These are phyloP conservation scores for Zelonia costaricensis DNA, from an alignment of 208 protist genomes.

Conservation along the genomic window DNA sequence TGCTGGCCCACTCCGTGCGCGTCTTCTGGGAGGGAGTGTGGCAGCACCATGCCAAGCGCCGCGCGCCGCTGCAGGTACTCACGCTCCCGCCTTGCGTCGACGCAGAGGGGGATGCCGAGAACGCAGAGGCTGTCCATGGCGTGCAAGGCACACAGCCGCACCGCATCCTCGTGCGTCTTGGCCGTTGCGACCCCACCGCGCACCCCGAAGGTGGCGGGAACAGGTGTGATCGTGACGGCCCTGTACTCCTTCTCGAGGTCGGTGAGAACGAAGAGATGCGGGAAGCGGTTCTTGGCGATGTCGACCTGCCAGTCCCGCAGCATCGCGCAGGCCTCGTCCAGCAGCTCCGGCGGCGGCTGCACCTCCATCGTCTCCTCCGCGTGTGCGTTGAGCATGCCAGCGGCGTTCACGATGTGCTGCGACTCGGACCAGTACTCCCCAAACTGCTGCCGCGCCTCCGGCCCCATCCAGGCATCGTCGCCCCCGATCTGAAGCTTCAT, in stretches of 20 bases:
- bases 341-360: conserved; percentile 50
- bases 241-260: conserved; percentile 58
- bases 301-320: conserved; percentile 63
- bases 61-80: conserved; percentile 48
- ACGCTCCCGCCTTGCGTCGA: conserved; percentile 39
- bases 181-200: conserved; percentile 71
- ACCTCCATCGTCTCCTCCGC: conserved; percentile 61
- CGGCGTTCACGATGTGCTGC: conserved; percentile 57
- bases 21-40: conserved; percentile 3
- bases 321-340: conserved; percentile 48
- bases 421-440: conserved; percentile 31
- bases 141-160: conserved; percentile 70
- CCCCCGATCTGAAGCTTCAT: conserved; percentile 75
- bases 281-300: conserved; percentile 59
- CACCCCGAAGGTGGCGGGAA: conserved; percentile 59
- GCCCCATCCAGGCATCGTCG: conserved; percentile 68
- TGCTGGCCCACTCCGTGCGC: too few relatives aligned
- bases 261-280: conserved; percentile 75
- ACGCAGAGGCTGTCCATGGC: conserved; percentile 68
- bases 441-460: conserved; percentile 4
- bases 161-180: conserved; percentile 47
- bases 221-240: conserved; percentile 71
- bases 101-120: conserved; percentile 56
- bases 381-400: conserved; percentile 43
- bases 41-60: conserved; percentile 28